A percentile compares a stretch with the other conserved stretches of the same genome.
phyloP scores from a whole-genome alignment of 1,284 basidiomycete genomes.

The Cryptococcus amylolentus region DNA sequence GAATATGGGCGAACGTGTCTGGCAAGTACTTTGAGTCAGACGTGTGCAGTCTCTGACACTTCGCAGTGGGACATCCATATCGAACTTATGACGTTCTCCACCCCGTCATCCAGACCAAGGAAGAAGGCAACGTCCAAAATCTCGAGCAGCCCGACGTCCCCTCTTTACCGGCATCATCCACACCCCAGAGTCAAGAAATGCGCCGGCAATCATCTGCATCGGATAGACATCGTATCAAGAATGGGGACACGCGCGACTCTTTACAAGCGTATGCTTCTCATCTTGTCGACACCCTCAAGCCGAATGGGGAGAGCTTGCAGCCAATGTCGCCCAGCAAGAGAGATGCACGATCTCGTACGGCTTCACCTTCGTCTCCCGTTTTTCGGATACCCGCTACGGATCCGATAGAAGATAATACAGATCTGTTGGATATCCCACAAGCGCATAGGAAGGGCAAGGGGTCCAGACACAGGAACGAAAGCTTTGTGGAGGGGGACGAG shows the following conservation, averaged over 20 bases:
- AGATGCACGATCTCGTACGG: neutral
- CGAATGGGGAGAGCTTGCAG: neutral
- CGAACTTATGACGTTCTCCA: slow-evolving; percentile 43
- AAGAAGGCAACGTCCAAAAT: slow-evolving; percentile 34
- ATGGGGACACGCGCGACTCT: slow-evolving; percentile 17
- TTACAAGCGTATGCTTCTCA: slow-evolving; percentile 34
- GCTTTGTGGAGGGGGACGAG: slow-evolving; percentile 35
- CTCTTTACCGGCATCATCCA: neutral
- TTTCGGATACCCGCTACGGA: neutral
- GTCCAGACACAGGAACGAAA: slow-evolving; percentile 11
- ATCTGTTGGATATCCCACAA: slow-evolving; percentile 6
- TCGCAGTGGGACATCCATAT: slow-evolving; percentile 20
- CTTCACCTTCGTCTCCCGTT: slow-evolving; percentile 4
- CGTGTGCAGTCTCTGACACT: neutral
- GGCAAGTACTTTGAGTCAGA: slow-evolving; percentile 10
- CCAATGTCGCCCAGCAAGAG: slow-evolving; percentile 15
- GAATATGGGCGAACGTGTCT: slow-evolving; percentile 45
- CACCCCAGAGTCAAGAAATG: neutral
- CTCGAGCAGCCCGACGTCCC: neutral
- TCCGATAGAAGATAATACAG: neutral
- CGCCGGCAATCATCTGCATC: slow-evolving; percentile 9
- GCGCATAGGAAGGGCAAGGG: neutral
- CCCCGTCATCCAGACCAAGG: slow-evolving; percentile 47
- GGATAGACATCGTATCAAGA: slow-evolving; percentile 9
- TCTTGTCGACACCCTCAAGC: slow-evolving; percentile 27